Evolutionary conservation across 495 filamentous ascomycete genomes (phyloP).

Genomic region (Aspergillus hancockii): DNA sequence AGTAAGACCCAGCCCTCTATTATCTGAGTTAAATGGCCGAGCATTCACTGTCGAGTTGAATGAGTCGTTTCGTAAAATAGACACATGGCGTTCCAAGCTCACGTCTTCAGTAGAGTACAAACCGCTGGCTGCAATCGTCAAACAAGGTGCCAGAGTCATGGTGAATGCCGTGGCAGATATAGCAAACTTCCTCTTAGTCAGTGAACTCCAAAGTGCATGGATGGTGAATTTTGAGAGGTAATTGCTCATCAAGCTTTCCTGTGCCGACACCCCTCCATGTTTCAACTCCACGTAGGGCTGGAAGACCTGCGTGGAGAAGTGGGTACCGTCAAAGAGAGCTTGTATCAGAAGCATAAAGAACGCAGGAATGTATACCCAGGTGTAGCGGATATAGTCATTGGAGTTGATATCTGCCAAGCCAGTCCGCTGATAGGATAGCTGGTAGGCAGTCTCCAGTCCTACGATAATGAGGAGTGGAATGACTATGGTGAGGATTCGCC

Average conservation of each 20-base stretch:
- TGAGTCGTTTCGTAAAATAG: conserved; percentile 2
- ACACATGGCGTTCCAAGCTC: neutral
- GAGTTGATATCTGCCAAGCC: conserved; percentile 7
- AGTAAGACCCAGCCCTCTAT: neutral
- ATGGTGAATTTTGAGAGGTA: conserved; percentile 16
- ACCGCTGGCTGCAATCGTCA: conserved; percentile 16
- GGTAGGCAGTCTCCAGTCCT: conserved; percentile 13
- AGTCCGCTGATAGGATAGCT: conserved; percentile 3
- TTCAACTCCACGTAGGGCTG: conserved; percentile 11
- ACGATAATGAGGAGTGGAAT: conserved; percentile 17
- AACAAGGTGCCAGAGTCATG: conserved; percentile 9
- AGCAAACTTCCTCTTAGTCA: conserved; percentile 13
- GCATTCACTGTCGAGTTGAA: conserved; percentile 9
- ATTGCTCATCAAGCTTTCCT: conserved; percentile 15
- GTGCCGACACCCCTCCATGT: conserved; percentile 2
- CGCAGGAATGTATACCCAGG: conserved; percentile 25
- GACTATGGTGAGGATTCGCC: conserved; percentile 6
- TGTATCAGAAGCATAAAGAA: conserved; percentile 20
- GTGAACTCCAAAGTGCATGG: conserved; percentile 7
- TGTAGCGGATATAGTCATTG: conserved; percentile 14
- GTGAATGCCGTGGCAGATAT: conserved; percentile 13
- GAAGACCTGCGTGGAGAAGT: conserved; percentile 9
- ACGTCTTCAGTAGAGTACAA: conserved; percentile 14
- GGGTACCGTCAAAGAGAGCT: conserved; percentile 12
- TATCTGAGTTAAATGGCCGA: neutral